These are phyloP conservation scores for Colletotrichum paranaense DNA, from an alignment of 2,329 filamentous ascomycete genomes.

Conservation along the genomic window DNA sequence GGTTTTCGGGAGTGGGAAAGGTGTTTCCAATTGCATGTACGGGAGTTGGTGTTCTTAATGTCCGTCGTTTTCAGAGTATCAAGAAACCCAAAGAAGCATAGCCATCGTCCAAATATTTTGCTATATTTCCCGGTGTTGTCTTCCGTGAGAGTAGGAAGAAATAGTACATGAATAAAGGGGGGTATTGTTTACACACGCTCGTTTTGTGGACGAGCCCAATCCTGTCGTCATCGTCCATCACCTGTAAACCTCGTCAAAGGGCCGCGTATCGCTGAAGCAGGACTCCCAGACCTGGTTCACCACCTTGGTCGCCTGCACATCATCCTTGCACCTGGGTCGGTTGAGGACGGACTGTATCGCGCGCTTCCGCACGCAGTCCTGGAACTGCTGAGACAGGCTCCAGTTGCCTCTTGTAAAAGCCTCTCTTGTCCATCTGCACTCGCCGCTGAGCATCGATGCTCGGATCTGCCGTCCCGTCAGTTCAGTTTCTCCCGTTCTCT, in stretches of 20 bases:
- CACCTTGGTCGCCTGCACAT: constrained; percentile 85
- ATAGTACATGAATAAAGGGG: constrained; percentile 22
- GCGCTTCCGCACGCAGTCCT: constrained; percentile 87
- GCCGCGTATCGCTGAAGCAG: constrained; percentile 92
- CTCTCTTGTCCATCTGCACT: constrained; percentile 91
- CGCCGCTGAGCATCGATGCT: constrained; percentile 90
- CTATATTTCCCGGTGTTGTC: background rate
- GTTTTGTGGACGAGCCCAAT: background rate
- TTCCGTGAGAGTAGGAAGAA: constrained; percentile 1
- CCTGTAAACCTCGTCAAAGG: constrained; percentile 96
- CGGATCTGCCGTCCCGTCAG: constrained; percentile 73
- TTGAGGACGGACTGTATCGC: constrained; percentile 84
- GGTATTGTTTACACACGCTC: constrained; percentile 40
- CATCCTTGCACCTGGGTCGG: constrained; percentile 84
- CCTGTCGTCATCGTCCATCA: constrained; percentile 49
- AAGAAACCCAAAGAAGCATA: constrained; percentile 21
- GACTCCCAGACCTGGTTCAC: constrained; percentile 99
- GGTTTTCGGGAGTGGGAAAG: constrained; percentile 15
- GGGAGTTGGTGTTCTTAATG: constrained; percentile 36
- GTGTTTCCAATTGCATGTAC: constrained; percentile 42
- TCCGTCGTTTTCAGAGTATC: constrained; percentile 22
- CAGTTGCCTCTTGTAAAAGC: constrained; percentile 87
- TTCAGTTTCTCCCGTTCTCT: constrained; percentile 10
- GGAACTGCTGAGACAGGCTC: constrained; percentile 91
- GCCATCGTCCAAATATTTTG: constrained; percentile 22